A percentile compares a stretch with the other conserved stretches of the same genome.
These are phyloP conservation scores for Saccharomycopsis crataegensis DNA, from an alignment of 1,139 yeast species.

Conservation along the genomic window DNA sequence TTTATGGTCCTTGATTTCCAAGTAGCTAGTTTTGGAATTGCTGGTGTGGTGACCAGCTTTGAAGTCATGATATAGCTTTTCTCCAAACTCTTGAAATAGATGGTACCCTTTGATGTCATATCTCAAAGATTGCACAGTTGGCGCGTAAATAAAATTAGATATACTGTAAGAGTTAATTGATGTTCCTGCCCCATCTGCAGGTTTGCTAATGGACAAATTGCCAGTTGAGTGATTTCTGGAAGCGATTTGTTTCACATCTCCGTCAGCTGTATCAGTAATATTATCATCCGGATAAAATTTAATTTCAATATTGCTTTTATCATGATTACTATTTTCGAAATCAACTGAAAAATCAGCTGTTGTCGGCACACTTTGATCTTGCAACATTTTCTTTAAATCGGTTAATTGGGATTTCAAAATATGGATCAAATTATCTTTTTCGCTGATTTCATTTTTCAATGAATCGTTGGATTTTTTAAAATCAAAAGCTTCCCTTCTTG, in stretches of 20 bases:
- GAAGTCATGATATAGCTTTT: slow-evolving; percentile 11
- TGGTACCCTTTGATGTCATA: slow-evolving; percentile 16
- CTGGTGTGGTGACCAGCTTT: slow-evolving; percentile 11
- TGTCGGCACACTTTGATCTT: slow-evolving; percentile 28
- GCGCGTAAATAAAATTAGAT: slow-evolving; percentile 18
- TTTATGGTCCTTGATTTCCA: slow-evolving; percentile 41
- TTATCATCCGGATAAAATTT: slow-evolving; percentile 5
- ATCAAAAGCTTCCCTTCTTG: slow-evolving; percentile 51
- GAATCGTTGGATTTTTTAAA: slow-evolving; percentile 42
- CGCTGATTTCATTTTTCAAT: slow-evolving; percentile 59
- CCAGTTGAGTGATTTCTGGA: background rate
- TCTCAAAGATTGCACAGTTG: slow-evolving; percentile 19
- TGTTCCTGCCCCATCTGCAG: background rate
- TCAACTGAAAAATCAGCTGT: background rate
- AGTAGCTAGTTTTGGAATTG: background rate
- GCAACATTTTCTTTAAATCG: slow-evolving; percentile 56
- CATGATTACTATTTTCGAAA: background rate
- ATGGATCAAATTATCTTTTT: slow-evolving; percentile 62
- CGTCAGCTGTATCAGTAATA: background rate
- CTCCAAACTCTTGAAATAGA: slow-evolving; percentile 15
- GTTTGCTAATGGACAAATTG: background rate
- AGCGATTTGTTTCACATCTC: background rate
- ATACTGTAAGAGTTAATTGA: background rate
- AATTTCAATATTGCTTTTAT: slow-evolving; percentile 5
- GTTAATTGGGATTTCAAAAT: slow-evolving; percentile 61